Evolutionary conservation across 2,329 filamentous ascomycete species (phyloP).

Genomic region (Mycocentrospora acerina): DNA sequence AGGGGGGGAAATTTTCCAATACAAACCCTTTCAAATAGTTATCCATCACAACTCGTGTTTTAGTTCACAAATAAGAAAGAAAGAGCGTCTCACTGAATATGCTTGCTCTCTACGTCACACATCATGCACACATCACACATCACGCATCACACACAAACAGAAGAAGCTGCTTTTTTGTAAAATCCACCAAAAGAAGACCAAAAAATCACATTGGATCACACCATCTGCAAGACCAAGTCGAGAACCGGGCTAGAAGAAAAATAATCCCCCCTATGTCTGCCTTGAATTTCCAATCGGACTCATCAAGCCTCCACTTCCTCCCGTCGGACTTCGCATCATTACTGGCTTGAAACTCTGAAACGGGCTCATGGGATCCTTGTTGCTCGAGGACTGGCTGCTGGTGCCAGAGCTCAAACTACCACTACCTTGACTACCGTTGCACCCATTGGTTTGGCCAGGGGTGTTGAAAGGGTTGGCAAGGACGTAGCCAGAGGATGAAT

Average conservation of each 20-base stretch:
- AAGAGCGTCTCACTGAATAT: too few species aligned
- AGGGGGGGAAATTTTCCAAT: too few species aligned
- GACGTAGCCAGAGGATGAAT: conserved; percentile 25
- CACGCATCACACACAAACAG: neutral
- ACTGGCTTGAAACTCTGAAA: conserved; percentile 36
- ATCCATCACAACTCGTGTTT: too few species aligned
- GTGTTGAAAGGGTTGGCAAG: conserved; percentile 42
- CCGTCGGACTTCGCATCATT: conserved; percentile 35
- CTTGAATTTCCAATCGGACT: conserved; percentile 34
- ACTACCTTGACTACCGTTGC: conserved; percentile 52
- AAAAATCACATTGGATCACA: conserved; percentile 20
- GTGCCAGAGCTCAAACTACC: conserved; percentile 49
- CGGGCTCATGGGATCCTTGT: conserved; percentile 43
- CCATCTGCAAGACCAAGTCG: conserved; percentile 6
- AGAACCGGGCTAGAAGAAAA: conserved; percentile 4
- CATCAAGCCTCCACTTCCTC: conserved; percentile 32
- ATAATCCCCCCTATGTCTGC: conserved; percentile 10
- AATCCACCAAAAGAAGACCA: conserved; percentile 10
- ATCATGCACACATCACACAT: neutral
- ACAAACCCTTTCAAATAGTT: too few species aligned
- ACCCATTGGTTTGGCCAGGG: conserved; percentile 40
- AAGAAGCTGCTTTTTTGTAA: neutral
- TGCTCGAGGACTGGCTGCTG: conserved; percentile 42
- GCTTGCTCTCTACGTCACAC: neutral
- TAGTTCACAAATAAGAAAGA: too few species aligned